Percentiles rank a stretch among this genome's conserved stretches.
These are phyloP conservation scores for Trametes coccinea DNA, from an alignment of 768 basidiomycete species.

Conservation along the genomic window DNA sequence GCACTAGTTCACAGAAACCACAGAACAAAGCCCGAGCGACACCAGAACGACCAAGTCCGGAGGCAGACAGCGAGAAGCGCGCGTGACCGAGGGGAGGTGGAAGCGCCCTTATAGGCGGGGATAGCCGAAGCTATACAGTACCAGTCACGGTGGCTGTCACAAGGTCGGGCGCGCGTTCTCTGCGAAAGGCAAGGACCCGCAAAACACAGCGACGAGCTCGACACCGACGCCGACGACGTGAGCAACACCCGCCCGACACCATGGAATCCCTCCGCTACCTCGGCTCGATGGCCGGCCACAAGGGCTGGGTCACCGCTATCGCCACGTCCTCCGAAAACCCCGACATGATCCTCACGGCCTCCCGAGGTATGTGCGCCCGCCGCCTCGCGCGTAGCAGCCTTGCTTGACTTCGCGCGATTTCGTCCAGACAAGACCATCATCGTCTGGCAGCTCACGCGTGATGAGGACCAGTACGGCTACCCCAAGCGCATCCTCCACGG, in stretches of 20 bases:
- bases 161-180: conserved; percentile 27
- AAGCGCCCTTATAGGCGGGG: conserved; percentile 19
- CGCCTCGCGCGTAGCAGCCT: conserved; percentile 18
- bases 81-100: conserved; percentile 87
- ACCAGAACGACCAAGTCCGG: neutral
- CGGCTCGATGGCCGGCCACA: conserved; percentile 90
- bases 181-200: conserved; percentile 19
- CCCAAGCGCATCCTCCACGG: conserved; percentile 97
- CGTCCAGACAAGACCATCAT: conserved; percentile 96
- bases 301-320: conserved; percentile 98
- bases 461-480: conserved; percentile 88
- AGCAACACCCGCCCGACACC: conserved; percentile 25
- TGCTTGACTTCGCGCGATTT: conserved; percentile 3
- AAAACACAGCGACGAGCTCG: conserved; percentile 30
- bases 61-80: conserved; percentile 65
- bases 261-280: conserved; percentile 84
- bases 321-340: conserved; percentile 99
- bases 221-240: conserved; percentile 34
- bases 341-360: conserved; percentile 98
- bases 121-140: conserved; percentile 53
- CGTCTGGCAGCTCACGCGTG: conserved; percentile 97
- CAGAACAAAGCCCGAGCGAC: neutral
- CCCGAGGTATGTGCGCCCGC: conserved; percentile 69
- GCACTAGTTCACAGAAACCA: neutral
- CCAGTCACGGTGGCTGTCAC: conserved; percentile 67